Evolutionary conservation across 345 rosid species (phyloP).

Genomic region (thale cress (Arabidopsis thaliana)): TAIR10.1 NC_003070.9:7855501-7856000

Average conservation of each 20-base stretch:
- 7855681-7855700: slow-evolving; percentile 49
- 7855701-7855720: too few species aligned
- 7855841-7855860: background rate
- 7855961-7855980: background rate
- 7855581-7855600: slow-evolving; percentile 49
- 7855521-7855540: slow-evolving; percentile 50
- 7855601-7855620: slow-evolving; percentile 56
- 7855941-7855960: background rate
- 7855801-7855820: background rate
- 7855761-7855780: too few species aligned
- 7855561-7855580: slow-evolving; percentile 50
- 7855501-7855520: too few species aligned
- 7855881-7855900: background rate
- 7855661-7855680: slow-evolving; percentile 58
- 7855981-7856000: background rate
- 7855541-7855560: slow-evolving; percentile 50
- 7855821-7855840: background rate
- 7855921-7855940: background rate
- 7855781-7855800: background rate
- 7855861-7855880: background rate
- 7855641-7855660: slow-evolving; percentile 57
- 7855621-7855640: slow-evolving; percentile 63
- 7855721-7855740: too few species aligned
- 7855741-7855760: too few species aligned
- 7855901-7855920: background rate